Evolutionary conservation across 192 early-diverging fungal species (phyloP).

Genomic region (Coemansia interrupta): DNA sequence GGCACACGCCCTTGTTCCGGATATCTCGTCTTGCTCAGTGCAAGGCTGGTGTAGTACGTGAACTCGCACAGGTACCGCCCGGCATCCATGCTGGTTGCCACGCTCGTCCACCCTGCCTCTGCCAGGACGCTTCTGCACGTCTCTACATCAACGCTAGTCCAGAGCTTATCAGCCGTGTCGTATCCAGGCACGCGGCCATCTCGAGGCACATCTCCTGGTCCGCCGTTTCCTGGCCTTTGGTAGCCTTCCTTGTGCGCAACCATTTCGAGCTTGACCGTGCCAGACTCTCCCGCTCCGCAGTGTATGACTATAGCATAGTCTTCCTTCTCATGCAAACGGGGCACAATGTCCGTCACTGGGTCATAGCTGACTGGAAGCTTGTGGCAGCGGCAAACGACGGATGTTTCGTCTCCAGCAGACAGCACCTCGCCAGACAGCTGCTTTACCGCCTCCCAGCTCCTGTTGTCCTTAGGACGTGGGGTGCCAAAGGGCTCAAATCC

Average conservation of each 20-base stretch:
- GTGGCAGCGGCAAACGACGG: slow-evolving; percentile 35
- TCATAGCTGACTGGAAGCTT: slow-evolving; percentile 60
- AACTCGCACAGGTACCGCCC: slow-evolving; percentile 62
- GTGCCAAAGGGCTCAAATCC: slow-evolving; percentile 55
- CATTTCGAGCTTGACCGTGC: slow-evolving; percentile 46
- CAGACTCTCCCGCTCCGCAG: slow-evolving; percentile 52
- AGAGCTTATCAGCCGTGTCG: slow-evolving; percentile 19
- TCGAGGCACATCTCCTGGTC: slow-evolving; percentile 28
- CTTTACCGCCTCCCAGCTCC: slow-evolving; percentile 51
- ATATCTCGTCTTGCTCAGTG: slow-evolving; percentile 21
- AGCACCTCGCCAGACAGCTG: slow-evolving; percentile 21
- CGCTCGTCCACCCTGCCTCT: slow-evolving; percentile 38
- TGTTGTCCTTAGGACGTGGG: slow-evolving; percentile 36
- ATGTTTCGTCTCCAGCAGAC: neutral
- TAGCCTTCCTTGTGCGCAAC: slow-evolving; percentile 56
- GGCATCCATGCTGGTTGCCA: slow-evolving; percentile 47
- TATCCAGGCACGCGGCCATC: slow-evolving; percentile 36
- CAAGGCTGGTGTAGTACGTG: slow-evolving; percentile 57
- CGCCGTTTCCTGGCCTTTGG: slow-evolving; percentile 47
- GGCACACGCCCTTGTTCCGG: slow-evolving; percentile 2
- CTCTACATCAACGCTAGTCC: slow-evolving; percentile 42
- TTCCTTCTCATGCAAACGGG: slow-evolving; percentile 36
- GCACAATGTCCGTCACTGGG: slow-evolving; percentile 45
- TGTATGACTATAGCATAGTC: slow-evolving; percentile 55
- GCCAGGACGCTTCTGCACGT: slow-evolving; percentile 30